Evolutionary conservation across 2,329 filamentous ascomycete genomes (phyloP), one percentile per base, ranked within the genome.

Genomic region (Cladophialophora psammophila): DNA sequence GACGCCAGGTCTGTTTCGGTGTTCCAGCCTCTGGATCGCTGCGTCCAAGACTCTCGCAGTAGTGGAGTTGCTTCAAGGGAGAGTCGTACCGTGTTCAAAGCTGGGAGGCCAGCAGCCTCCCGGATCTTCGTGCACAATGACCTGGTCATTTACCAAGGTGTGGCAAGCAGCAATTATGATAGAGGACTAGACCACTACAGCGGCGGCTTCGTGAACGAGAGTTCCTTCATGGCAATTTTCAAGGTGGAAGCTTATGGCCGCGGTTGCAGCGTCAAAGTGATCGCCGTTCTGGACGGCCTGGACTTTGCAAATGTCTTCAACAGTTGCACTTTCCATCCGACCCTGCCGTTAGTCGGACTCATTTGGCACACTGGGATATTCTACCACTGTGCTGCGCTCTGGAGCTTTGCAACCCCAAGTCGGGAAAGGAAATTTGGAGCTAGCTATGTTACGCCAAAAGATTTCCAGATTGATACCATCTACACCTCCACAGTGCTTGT

Each of bases 251-350:
- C 7, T 4, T 9, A 26, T 1, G 18, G 18, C 9, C 7, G 8
- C 20, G 18, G 26, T 26, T 9, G 8, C 45, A 10, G 8, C 45
- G 26, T 50, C 45, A 31, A 26, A 26, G 20, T 10, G 45, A 8
- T 50, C 45, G 45, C 45, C 1, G 12, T 12, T 12, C 45, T 50
- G 18, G 45, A 50, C 7, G 45, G 45, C 45, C 18, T 26, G 9
- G 45, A 50, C 9, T 50, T 50, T 50, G 45, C 45, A 9, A 50
- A 50, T 20, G 45, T 26, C 8, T 50, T 50, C 45, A 26, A 50
- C 45, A 10, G 45, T 9, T 50, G 45, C 13, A 13, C 10, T 20
- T 50, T 50, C 45, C 45, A 50, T 20, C 45, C 45, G 45, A 50
- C 1, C 7, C 45, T 50, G 18, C 45, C 45, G 18, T 50, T 50